Evolutionary conservation across 2,329 filamentous ascomycete genomes (phyloP), one percentile per base, ranked within the genome.

Genomic region (Amphichorda felina): DNA sequence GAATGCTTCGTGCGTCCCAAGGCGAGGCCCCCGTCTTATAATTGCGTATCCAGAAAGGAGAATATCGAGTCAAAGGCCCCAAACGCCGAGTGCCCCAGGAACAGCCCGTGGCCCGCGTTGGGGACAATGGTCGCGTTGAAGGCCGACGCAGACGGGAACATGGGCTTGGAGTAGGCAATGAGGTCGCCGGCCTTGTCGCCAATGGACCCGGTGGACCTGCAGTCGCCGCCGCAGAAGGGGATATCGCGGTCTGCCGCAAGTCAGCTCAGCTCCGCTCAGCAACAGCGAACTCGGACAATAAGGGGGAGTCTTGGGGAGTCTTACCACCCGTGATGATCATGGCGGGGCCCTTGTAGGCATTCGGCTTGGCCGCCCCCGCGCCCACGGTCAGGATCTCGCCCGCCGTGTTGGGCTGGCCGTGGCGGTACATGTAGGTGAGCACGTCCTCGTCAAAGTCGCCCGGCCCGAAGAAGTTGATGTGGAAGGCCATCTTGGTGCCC

Each of bases 211-310:
- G 64, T 70, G 15, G 53, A 57, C 3, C 58, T 47, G 54, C 75
- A 80, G 50, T 79, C 67, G 18, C 73, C 71, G 4, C 75, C 76
- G 40, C 77, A 81, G 51, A 74, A 80, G 5, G 70, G 66, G 9
- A 68, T 39, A 33, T 76, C 68, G 10, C 51, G 50, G 15, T 63
- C 63, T 66, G 11, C 13, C 3, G 11, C 24, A n/a, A 9, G 16
- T 38, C 18, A 38, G 17, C 19, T 11, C 18, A 5, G 6, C 6
- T 15, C 15, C 16, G 11, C 11, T 10, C 22, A 15, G 2, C 8
- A 8, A 21, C 13, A 21, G 15, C 31, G n/a, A 33, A 14, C 28
- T 13, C 14, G 2, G 16, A 16, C 8, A 6, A 27, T 17, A 21
- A 18, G 4, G 13, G 31, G 11, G 19, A 5, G 16, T 15, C 14